Evolutionary conservation across 805 yeast genomes (phyloP).

Genomic region (Diddensiella transvaalensis): DNA sequence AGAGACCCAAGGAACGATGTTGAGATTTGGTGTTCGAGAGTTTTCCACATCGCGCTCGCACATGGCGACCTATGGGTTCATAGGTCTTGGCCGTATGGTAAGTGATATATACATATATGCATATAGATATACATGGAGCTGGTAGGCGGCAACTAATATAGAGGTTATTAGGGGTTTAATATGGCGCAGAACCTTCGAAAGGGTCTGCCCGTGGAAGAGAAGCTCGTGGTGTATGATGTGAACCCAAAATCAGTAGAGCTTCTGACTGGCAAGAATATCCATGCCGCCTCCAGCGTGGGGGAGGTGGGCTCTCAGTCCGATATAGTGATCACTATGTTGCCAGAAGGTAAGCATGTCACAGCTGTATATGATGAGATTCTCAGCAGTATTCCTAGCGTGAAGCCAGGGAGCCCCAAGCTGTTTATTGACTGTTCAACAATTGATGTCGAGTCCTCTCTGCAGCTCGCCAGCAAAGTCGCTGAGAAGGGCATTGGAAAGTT

Average conservation of each 20-base stretch:
- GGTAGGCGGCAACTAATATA: not conserved
- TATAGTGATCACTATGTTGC: slow-evolving; percentile 49
- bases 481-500: slow-evolving; percentile 38
- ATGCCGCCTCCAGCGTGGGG: slow-evolving; percentile 19
- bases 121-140: not conserved
- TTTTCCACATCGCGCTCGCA: slow-evolving; percentile 11
- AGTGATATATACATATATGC: not conserved
- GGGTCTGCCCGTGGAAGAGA: slow-evolving; percentile 38
- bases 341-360: slow-evolving; percentile 50
- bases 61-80: slow-evolving; percentile 42
- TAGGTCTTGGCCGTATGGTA: slow-evolving; percentile 56
- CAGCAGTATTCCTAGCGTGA: slow-evolving; percentile 27
- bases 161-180: slow-evolving; percentile 37
- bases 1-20: too few relatives aligned
- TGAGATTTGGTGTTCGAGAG: slow-evolving; percentile 6
- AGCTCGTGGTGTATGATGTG: slow-evolving; percentile 44
- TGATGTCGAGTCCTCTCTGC: slow-evolving; percentile 46
- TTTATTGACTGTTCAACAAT: slow-evolving; percentile 52
- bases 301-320: slow-evolving; percentile 28
- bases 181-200: slow-evolving; percentile 49
- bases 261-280: slow-evolving; percentile 28
- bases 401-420: slow-evolving; percentile 23
- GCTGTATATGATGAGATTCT: slow-evolving; percentile 41
- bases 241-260: slow-evolving; percentile 30
- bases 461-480: slow-evolving; percentile 38